Conservation (phyloP, 2,329 filamentous ascomycete genomes). For the Sarocladium oryzae region DNA sequence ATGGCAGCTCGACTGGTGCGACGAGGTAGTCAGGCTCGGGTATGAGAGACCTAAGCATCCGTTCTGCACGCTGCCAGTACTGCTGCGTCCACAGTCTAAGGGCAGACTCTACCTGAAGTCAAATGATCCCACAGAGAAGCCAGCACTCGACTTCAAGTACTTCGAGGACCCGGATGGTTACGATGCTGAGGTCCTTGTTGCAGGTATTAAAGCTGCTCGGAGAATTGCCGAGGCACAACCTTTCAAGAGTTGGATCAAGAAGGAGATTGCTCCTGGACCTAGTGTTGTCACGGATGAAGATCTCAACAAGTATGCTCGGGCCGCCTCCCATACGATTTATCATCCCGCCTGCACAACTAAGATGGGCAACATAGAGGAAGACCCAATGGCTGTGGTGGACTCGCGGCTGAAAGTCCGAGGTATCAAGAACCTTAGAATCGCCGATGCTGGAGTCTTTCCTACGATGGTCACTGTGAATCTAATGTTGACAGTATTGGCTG, state of each 20-base stretch:
- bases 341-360: conserved; percentile 75
- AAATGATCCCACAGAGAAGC: conserved; percentile 62
- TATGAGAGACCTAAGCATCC: conserved; percentile 54
- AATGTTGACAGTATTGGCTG: conserved; percentile 10
- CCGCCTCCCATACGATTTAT: conserved; percentile 71
- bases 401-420: conserved; percentile 59
- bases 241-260: conserved; percentile 68
- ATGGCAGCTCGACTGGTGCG: conserved; percentile 28
- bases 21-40: conserved; percentile 32
- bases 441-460: conserved; percentile 22
- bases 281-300: conserved; percentile 62
- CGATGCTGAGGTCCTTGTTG: conserved; percentile 65
- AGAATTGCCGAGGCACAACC: conserved; percentile 60
- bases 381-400: conserved; percentile 68
- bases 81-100: conserved; percentile 65
- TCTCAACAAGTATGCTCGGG: conserved; percentile 64
- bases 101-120: conserved; percentile 64
- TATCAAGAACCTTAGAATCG: conserved; percentile 62
- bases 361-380: conserved; percentile 59
- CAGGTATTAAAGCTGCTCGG: conserved; percentile 60
- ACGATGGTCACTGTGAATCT: conserved; percentile 9
- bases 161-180: conserved; percentile 72
- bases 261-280: conserved; percentile 64
- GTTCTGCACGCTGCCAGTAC: conserved; percentile 79
- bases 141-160: conserved; percentile 70